Percentiles rank a stretch among this genome's conserved stretches.
phyloP scores from a whole-genome alignment of 306 rosid species.

The Rosa multiflora region DNA sequence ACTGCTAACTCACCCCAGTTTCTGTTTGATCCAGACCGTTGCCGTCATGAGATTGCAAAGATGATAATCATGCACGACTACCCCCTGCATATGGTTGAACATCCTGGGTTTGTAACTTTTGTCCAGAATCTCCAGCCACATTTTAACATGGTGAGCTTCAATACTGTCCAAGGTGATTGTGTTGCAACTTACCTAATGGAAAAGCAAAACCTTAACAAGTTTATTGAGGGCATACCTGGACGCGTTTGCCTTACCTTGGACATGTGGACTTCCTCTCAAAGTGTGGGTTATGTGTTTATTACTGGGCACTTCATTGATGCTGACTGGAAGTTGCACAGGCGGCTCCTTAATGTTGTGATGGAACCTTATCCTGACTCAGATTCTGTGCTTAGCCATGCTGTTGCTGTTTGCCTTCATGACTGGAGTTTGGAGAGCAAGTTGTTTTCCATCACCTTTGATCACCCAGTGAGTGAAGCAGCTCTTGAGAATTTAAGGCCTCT shows the following conservation, averaged over 20 bases:
- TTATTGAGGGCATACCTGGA: conserved; percentile 72
- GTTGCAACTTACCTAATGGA: conserved; percentile 83
- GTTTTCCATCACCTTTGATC: conserved; percentile 72
- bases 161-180: conserved; percentile 92
- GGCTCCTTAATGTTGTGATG: conserved; percentile 92
- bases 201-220: conserved; percentile 62
- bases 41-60: conserved; percentile 90
- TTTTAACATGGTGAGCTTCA: conserved; percentile 86
- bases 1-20: conserved; percentile 61
- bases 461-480: conserved; percentile 44
- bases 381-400: conserved; percentile 72
- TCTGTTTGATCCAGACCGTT: conserved; percentile 71
- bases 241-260: conserved; percentile 88
- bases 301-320: conserved; percentile 84
- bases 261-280: conserved; percentile 71
- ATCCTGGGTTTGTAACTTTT: conserved; percentile 85
- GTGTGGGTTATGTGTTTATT: conserved; percentile 86
- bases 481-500: conserved; percentile 74
- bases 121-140: conserved; percentile 90
- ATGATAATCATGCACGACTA: conserved; percentile 98
- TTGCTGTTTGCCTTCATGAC: conserved; percentile 87
- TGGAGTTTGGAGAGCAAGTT: conserved; percentile 79
- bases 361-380: conserved; percentile 90
- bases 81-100: conserved; percentile 97
- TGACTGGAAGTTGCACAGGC: conserved; percentile 85